Evolutionary conservation across 2,329 filamentous ascomycete species (phyloP).

Genomic region (Penicillium sp.): DNA sequence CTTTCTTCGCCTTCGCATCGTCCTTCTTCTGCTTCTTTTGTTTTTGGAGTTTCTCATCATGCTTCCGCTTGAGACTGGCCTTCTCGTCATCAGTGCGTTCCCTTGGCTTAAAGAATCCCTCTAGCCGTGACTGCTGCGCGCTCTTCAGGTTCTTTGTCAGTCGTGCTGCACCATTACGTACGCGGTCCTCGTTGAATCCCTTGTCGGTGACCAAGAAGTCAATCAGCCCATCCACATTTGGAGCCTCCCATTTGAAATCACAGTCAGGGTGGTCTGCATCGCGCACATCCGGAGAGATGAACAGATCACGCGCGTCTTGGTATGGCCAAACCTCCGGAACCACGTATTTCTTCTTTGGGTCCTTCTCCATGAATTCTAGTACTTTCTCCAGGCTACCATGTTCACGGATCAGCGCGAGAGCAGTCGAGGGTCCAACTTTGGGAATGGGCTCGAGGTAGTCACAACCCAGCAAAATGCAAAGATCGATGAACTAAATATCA

Average conservation of each 20-base stretch:
- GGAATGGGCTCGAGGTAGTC: constrained; percentile 97
- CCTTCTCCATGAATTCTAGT: constrained; percentile 74
- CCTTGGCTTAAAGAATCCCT: constrained; percentile 95
- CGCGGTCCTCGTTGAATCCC: constrained; percentile 93
- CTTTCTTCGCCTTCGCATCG: constrained; percentile 93
- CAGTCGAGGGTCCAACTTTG: constrained; percentile 88
- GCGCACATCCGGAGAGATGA: constrained; percentile 87
- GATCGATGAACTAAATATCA: constrained; percentile 79
- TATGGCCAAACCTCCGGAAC: constrained; percentile 98
- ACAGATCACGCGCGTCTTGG: constrained; percentile 84
- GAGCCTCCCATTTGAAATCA: constrained; percentile 97
- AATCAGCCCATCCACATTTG: constrained; percentile 85
- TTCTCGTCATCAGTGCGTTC: constrained; percentile 87
- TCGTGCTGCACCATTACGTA: constrained; percentile 73
- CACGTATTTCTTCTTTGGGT: constrained; percentile 74
- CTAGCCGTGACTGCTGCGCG: constrained; percentile 84
- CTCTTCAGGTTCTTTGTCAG: constrained; percentile 89
- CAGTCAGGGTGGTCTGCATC: constrained; percentile 79
- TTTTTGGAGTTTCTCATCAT: constrained; percentile 86
- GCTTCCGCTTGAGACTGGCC: constrained; percentile 82
- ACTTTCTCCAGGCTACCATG: constrained; percentile 85
- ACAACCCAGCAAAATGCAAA: constrained; percentile 95
- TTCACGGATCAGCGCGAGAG: constrained; percentile 90
- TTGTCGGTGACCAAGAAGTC: constrained; percentile 91
- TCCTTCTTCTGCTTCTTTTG: constrained; percentile 95